Conservation (phyloP, 2,329 filamentous ascomycete species). For the Exophiala aquamarina region DNA sequence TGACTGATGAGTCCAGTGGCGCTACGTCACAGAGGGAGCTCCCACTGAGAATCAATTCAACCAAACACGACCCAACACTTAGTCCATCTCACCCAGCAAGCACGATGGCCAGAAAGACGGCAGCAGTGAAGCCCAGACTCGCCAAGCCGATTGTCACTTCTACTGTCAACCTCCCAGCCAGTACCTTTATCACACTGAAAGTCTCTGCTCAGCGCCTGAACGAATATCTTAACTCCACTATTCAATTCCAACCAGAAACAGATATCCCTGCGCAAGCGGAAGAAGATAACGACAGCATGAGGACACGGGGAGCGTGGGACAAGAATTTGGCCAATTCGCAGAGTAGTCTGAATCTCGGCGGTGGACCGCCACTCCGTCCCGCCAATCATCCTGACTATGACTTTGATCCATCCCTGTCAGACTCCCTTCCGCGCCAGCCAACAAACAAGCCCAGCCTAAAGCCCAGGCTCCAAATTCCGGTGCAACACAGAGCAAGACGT, state of each 20-base stretch:
- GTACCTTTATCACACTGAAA: constrained; percentile 9
- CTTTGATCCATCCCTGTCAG: no score
- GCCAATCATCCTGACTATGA: constrained; percentile 5
- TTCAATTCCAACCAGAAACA: neutral
- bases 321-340: constrained; percentile 9
- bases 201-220: constrained; percentile 1
- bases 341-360: constrained; percentile 1
- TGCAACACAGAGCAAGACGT: constrained; percentile 7
- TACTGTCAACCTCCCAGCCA: neutral
- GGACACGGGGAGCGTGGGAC: constrained; percentile 5
- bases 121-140: neutral
- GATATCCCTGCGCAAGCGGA: neutral
- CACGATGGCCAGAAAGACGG: no score
- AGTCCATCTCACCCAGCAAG: no score
- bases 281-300: constrained; percentile 4
- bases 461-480: constrained; percentile 4
- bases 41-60: no score
- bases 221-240: neutral
- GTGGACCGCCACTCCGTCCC: neutral
- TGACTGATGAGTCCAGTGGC: no score
- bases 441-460: constrained; percentile 2
- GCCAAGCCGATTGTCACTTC: no score
- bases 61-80: no score
- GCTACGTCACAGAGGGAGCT: no score
- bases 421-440: neutral